Base-by-base conservation (phyloP, 1,284 basidiomycete genomes). In the Marasmius tenuissimus region DNA sequence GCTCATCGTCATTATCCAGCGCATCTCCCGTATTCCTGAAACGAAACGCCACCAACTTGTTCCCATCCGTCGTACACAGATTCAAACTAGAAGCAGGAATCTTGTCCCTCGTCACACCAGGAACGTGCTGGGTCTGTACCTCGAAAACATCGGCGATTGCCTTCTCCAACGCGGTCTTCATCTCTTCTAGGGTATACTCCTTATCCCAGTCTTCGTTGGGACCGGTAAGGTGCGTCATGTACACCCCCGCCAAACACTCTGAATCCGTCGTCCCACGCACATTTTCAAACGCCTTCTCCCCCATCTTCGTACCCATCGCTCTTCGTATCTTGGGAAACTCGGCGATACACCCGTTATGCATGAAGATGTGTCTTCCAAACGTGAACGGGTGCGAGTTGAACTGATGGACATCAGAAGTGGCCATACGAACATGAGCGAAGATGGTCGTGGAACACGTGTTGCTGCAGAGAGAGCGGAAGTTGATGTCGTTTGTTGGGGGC, bases 21-120 rank as follows among this genome's bases (percentile, higher is more conserved):
- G 27, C 27, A 27, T 27, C 27, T 27, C 27, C 45, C 45, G 52
- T 11, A 54, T 54, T 54, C n/a, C 52, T 34, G 37, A 37, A 54
- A 2, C 52, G 27, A 35, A 57, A 57, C 34, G 56, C 56, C 20
- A 57, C 14, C 8, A 57, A 35, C 20, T 57, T 37, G 18, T 27
- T 12, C 10, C 56, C 56, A 27, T 57, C 56, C 11, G 56, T 57
- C n/a, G 56, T 57, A 40, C 56, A 57, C 11, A 57, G 14, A 27
- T 57, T 57, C 42, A 57, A 20, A 42, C 56, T 57, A 12, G 56
- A 57, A 6, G 56, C 22, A 40, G 18, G 22, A 20, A 57, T 10
- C 16, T 20, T 20, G 16, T 27, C 27, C 27, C 11, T 49, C 3
- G 40, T 49, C 20, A 27, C 42, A 42, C 27, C 56, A 10, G 56